Base-by-base conservation (phyloP, 192 early-diverging fungal genomes). In the Linnemannia zychae region DNA sequence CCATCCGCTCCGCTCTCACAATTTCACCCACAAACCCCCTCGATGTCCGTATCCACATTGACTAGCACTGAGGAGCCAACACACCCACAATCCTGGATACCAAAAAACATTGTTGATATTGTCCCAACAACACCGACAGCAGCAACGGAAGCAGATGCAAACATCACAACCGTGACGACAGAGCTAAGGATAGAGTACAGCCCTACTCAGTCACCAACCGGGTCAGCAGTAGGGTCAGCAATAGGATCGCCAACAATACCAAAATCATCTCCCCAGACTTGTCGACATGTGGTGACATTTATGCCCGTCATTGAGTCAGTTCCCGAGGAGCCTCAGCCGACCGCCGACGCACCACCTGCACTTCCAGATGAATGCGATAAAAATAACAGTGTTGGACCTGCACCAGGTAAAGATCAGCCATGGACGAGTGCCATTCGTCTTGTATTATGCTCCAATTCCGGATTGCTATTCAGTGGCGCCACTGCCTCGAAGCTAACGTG, bases 301-400 rank as follows among this genome's bases (percentile, higher is more conserved):
- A 15, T 44, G 22, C 76, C 82, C 3, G 71, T 78, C n/a, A 70
- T 79, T 7, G 82, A 75, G 46, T 78, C 77, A 28, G 20, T 47
- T 28, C 63, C 70, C 36, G 76, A 77, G 71, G 49, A 77, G 7
- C 28, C 57, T 63, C 57, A 63, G 13, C 57, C 57, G 22, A 63
- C 57, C 31, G 28, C 11, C 28, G 12, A 31, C 11, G 57, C 57
- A 63, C 57, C 24, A 63, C 28, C 57, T 63, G 57, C 57, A 33
- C 57, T 63, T 15, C 57, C 28, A 63, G 57, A 31, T 31, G 57
- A 28, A 31, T 13, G 12, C 57, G 28, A 63, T 16, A 63, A 63
- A 63, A 63, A 13, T 63, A 63, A 63, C 12, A 31, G 12, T 31
- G 57, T 31, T 33, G 28, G 57, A 9, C 57, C 3, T 33, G 28